phyloP scores from a whole-genome alignment of 148 eudicot species.

The Cornus florida region DNA sequence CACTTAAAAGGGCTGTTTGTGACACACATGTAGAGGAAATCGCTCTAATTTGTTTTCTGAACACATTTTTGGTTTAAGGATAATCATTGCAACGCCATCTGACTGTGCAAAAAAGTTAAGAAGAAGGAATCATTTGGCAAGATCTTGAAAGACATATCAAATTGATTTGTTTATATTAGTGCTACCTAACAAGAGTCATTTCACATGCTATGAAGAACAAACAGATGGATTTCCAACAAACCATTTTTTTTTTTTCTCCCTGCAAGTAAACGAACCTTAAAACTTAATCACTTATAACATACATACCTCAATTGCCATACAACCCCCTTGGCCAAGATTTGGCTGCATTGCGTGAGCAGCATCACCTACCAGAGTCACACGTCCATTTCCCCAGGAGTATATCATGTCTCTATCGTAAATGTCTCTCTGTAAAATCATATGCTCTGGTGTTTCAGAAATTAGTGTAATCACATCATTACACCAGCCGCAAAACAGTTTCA shows the following conservation, averaged over 20 bases:
- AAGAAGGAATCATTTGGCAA: no score
- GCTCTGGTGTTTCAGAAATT: conserved; percentile 15
- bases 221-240: neutral
- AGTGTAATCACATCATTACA: conserved; percentile 23
- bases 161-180: no score
- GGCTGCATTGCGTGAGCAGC: conserved; percentile 40
- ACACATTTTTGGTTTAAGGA: no score
- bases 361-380: conserved; percentile 32
- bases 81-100: no score
- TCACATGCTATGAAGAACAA: neutral
- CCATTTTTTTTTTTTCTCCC: no score
- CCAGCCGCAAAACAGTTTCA: conserved; percentile 29
- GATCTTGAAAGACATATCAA: no score
- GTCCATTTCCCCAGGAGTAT: conserved; percentile 26
- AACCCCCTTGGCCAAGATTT: conserved; percentile 38
- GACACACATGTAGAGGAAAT: no score
- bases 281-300: neutral
- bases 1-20: no score
- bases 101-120: no score
- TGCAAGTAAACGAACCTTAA: neutral
- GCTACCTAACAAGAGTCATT: no score
- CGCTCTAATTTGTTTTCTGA: no score
- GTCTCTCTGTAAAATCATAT: conserved; percentile 19
- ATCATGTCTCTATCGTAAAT: conserved; percentile 25
- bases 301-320: conserved; percentile 39